Evolutionary conservation across 1,284 basidiomycete genomes (phyloP).

Genomic region (Fomitopsis palustris): DNA sequence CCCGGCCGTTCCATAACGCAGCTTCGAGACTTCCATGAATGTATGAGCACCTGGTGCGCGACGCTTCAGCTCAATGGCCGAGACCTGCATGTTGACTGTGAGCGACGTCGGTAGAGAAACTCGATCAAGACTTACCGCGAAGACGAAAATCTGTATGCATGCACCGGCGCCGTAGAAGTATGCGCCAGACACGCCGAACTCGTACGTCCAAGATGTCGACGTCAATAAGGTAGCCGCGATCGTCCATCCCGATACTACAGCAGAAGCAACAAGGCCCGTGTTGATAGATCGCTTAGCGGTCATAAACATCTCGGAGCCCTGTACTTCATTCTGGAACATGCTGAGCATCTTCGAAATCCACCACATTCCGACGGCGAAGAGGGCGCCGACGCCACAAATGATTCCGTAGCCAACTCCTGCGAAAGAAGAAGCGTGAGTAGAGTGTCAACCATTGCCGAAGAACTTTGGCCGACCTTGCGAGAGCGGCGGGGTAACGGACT

Average conservation of each 20-base stretch:
- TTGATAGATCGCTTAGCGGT: slow-evolving; percentile 40
- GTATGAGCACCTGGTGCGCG: background rate
- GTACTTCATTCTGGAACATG: slow-evolving; percentile 1
- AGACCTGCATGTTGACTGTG: background rate
- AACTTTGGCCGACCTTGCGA: background rate
- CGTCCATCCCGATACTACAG: slow-evolving; percentile 44
- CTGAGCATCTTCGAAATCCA: background rate
- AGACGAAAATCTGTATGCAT: slow-evolving; percentile 31
- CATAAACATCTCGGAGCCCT: slow-evolving; percentile 40
- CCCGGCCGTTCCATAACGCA: background rate
- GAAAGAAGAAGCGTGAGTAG: background rate
- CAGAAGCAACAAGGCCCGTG: slow-evolving; percentile 53
- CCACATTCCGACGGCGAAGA: background rate
- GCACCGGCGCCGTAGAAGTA: slow-evolving; percentile 17
- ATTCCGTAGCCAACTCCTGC: slow-evolving; percentile 1
- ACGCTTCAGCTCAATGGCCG: background rate
- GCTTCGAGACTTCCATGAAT: background rate
- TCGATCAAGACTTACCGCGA: slow-evolving; percentile 26
- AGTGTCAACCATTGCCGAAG: background rate
- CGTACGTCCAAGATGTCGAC: slow-evolving; percentile 33
- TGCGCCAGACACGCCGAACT: slow-evolving; percentile 29
- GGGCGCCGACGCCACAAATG: background rate
- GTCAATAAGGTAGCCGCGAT: slow-evolving; percentile 32
- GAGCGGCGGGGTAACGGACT: background rate
- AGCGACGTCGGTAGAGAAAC: background rate